Evolutionary conservation across 768 basidiomycete genomes (phyloP), one percentile per base, ranked within the genome.

Genomic region (Dioszegia crocea): DNA sequence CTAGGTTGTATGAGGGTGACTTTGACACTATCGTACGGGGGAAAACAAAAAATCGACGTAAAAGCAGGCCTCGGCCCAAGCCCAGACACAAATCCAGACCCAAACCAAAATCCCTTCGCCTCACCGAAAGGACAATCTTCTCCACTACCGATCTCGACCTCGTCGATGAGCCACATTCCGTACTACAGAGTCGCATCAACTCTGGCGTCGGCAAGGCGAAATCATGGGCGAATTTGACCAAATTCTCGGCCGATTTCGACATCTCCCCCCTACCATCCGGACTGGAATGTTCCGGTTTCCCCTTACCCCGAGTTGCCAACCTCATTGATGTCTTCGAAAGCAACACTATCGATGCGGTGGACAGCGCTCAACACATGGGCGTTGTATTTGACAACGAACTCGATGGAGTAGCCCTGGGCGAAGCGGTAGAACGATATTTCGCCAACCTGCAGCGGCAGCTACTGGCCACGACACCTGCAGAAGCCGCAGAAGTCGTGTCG

Each of bases 261-360:
- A 70, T 78, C 46, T 50, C 58, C 1, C 77, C 74, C 16, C 60
- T 77, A 8, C 71, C 70, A 11, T 64, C 72, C n/a, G 75, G 73
- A 2, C 44, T 76, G 14, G 59, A 54, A 26, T 73, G 73, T 56
- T 26, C 51, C 3, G 36, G 38, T 23, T 53, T 53, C 17, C 51
- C 51, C 9, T 29, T 56, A 8, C 23, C 53, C 3, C 30, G 76
- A 1, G 9, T 56, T 16, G 30, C 41, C 12, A 9, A 21, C 11
- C 41, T 56, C 27, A 2, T 47, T 24, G 21, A 39, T 23, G 26
- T 26, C 16, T 14, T 39, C 5, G 24, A 41, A 23, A 26, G 23
- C 16, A 17, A 27, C 5, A 41, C 19, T 11, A 16, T n/a, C 38
- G 38, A 26, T 11, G 19, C 21, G 21, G 23, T 53, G 19, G 38